phyloP scores from a whole-genome alignment of 2,329 filamentous ascomycete genomes.

The Aspergillus versicolor region DNA sequence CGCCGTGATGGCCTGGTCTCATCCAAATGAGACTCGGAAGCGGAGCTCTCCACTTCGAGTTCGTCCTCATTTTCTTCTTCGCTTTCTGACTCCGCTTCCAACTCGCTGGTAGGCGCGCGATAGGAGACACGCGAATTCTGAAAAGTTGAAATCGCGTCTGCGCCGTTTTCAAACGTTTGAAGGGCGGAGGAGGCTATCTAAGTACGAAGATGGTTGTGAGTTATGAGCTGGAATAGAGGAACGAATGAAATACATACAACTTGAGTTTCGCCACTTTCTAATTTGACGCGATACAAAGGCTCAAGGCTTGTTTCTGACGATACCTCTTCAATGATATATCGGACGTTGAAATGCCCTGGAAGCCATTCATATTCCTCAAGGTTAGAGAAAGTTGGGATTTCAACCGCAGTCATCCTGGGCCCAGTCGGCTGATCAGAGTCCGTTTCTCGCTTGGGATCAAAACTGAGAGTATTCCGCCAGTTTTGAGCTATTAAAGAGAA shows the following conservation, averaged over 20 bases:
- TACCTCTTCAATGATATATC: constrained; percentile 29
- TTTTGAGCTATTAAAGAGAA: background rate
- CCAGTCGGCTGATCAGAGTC: background rate
- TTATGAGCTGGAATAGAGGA: background rate
- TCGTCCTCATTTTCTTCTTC: constrained; percentile 9
- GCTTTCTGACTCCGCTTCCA: constrained; percentile 1
- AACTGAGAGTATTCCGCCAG: background rate
- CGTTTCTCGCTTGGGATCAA: background rate
- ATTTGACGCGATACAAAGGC: constrained; percentile 31
- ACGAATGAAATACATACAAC: constrained; percentile 30
- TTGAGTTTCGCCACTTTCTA: constrained; percentile 37
- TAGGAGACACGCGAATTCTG: constrained; percentile 13
- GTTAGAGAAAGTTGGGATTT: constrained; percentile 32
- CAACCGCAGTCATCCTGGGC: constrained; percentile 22
- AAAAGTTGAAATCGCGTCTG: constrained; percentile 25
- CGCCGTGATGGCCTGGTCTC: constrained; percentile 13
- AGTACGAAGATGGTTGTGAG: constrained; percentile 8
- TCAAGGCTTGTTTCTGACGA: constrained; percentile 20
- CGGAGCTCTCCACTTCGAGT: constrained; percentile 6
- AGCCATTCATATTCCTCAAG: constrained; percentile 38
- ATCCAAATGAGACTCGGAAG: background rate
- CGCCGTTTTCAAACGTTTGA: constrained; percentile 29
- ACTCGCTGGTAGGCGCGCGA: background rate
- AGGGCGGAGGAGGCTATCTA: constrained; percentile 31
- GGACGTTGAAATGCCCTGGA: constrained; percentile 38